phyloP scores from a whole-genome alignment of 225 moss, liverwort and hornwort species.

The Thuidium tamariscinum region DNA sequence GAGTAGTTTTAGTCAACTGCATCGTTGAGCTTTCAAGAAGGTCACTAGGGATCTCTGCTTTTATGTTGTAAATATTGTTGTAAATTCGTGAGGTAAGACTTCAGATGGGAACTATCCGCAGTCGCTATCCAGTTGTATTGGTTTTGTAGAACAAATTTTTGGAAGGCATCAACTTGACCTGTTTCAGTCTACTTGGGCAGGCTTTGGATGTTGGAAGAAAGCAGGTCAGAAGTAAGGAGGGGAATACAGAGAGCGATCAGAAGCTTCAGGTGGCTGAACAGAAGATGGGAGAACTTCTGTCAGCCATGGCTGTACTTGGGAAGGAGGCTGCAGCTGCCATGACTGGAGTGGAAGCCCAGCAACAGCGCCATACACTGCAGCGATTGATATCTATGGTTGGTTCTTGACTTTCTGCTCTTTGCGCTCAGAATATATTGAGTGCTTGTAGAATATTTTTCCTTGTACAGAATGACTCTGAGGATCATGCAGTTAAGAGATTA shows the following conservation, averaged over 20 bases:
- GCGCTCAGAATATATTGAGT: neutral
- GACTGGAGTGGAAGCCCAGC: slow-evolving; percentile 95
- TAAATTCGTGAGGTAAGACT: neutral
- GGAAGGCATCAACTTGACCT: neutral
- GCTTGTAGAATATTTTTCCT: neutral
- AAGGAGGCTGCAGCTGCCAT: slow-evolving; percentile 98
- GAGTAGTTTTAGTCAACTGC: neutral
- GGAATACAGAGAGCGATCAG: slow-evolving; percentile 60
- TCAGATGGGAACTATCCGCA: neutral
- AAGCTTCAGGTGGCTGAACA: slow-evolving; percentile 84
- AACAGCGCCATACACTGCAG: slow-evolving; percentile 89
- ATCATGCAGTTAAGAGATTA: neutral
- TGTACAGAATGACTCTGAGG: neutral
- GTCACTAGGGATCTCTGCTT: neutral
- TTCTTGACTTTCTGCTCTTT: neutral
- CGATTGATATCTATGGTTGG: slow-evolving; percentile 79
- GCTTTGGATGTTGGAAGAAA: slow-evolving; percentile 83
- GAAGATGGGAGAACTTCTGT: slow-evolving; percentile 81
- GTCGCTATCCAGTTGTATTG: neutral
- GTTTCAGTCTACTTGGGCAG: slow-evolving; percentile 20
- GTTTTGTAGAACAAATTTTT: neutral
- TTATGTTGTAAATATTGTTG: neutral
- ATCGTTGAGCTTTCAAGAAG: neutral
- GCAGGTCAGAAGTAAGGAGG: slow-evolving; percentile 84
- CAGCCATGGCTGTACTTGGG: slow-evolving; percentile 88